A percentile compares a stretch with the other conserved stretches of the same genome.
phyloP scores from a whole-genome alignment of 2,329 filamentous ascomycete species.

The Cordyceps tenuipes region DNA sequence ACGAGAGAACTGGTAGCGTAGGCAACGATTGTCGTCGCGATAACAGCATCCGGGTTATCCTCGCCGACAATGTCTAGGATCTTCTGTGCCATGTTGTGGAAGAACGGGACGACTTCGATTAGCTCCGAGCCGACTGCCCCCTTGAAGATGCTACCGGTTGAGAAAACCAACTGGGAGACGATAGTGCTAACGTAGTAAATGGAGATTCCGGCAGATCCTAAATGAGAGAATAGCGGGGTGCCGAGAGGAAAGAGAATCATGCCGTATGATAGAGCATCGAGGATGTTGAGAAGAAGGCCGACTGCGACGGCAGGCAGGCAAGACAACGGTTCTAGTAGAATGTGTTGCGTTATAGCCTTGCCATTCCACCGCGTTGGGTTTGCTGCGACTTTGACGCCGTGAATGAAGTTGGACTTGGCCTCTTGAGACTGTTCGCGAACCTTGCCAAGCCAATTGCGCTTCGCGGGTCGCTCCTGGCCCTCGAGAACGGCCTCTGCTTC shows the following conservation, averaged over 20 bases:
- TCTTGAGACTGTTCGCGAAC: constrained; percentile 24
- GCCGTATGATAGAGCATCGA: constrained; percentile 92
- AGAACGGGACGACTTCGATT: constrained; percentile 98
- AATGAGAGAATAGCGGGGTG: constrained; percentile 71
- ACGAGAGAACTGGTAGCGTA: constrained; percentile 87
- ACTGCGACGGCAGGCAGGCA: constrained; percentile 81
- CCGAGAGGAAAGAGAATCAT: constrained; percentile 95
- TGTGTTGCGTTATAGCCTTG: constrained; percentile 53
- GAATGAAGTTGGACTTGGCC: constrained; percentile 23
- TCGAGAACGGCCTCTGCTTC: constrained; percentile 37
- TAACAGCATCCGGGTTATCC: constrained; percentile 73
- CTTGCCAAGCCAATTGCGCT: constrained; percentile 27
- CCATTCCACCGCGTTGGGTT: constrained; percentile 67
- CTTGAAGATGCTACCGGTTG: constrained; percentile 76
- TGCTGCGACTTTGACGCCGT: constrained; percentile 29
- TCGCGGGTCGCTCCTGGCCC: constrained; percentile 34
- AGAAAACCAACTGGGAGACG: constrained; percentile 84
- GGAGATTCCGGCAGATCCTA: constrained; percentile 90
- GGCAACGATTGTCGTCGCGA: constrained; percentile 87
- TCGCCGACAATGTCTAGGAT: constrained; percentile 73
- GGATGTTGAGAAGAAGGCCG: constrained; percentile 80
- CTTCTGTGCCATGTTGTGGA: constrained; percentile 93
- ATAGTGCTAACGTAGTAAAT: constrained; percentile 99
- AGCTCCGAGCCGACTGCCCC: constrained; percentile 92
- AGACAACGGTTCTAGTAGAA: constrained; percentile 57